Evolutionary conservation across 2,329 filamentous ascomycete genomes (phyloP).

Genomic region (Botrytis galanthina): DNA sequence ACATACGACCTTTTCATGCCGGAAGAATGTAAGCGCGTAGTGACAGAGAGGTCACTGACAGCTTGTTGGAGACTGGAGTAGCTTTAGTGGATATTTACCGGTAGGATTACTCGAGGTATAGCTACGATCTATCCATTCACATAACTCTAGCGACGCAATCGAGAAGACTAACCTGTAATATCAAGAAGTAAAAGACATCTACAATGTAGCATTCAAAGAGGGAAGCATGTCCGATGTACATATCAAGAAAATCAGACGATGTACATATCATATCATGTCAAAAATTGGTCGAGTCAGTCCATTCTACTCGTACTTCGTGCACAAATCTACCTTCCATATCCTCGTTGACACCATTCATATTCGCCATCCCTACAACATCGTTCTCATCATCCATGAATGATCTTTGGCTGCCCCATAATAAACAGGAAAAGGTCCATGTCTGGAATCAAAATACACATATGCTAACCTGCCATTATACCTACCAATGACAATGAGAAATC

Average conservation of each 20-base stretch:
- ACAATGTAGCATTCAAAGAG: background rate
- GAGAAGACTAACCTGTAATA: background rate
- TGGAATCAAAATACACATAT: background rate
- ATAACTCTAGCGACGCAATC: background rate
- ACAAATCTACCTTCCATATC: background rate
- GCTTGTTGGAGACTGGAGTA: background rate
- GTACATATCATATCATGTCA: background rate
- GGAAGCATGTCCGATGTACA: background rate
- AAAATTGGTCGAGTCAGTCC: background rate
- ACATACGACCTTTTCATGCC: background rate
- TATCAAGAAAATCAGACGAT: background rate
- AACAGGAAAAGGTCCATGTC: background rate
- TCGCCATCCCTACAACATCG: slow-evolving; percentile 9
- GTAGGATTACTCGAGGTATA: background rate
- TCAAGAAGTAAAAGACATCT: background rate
- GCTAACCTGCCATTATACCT: slow-evolving; percentile 1
- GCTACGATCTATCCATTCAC: background rate
- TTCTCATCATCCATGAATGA: background rate
- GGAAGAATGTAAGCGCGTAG: background rate
- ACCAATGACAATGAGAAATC: background rate
- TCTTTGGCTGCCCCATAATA: slow-evolving; percentile 8
- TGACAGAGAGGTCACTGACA: background rate
- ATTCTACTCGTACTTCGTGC: background rate
- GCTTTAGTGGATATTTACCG: background rate
- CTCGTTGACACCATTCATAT: background rate